Evolutionary conservation across 108 stramenopile species (phyloP).

Genomic region (Fragilaria crotonensis): DNA sequence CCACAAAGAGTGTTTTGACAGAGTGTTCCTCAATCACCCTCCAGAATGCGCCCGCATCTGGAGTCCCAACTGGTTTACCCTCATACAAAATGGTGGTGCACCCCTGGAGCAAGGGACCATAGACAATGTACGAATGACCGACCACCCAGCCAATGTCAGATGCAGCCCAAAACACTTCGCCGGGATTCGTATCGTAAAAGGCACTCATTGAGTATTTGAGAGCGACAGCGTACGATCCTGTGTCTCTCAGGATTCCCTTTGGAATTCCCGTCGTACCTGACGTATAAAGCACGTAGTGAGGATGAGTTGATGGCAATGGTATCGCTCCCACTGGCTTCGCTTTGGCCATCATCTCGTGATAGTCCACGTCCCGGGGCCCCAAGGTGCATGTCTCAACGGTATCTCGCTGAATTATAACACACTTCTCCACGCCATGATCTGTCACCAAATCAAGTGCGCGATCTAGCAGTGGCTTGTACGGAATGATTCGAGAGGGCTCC

Average conservation of each 20-base stretch:
- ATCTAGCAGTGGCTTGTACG: slow-evolving; percentile 58
- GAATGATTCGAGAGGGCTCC: slow-evolving; percentile 43
- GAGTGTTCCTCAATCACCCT: slow-evolving; percentile 50
- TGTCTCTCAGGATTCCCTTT: slow-evolving; percentile 72
- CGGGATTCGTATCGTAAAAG: slow-evolving; percentile 47
- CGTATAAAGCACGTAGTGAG: slow-evolving; percentile 66
- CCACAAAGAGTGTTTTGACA: slow-evolving; percentile 63
- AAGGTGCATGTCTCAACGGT: slow-evolving; percentile 23
- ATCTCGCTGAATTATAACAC: slow-evolving; percentile 48
- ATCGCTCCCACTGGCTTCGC: slow-evolving; percentile 28
- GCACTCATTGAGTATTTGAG: slow-evolving; percentile 58
- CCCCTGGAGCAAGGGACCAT: slow-evolving; percentile 68
- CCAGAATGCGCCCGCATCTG: slow-evolving; percentile 77
- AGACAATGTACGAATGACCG: slow-evolving; percentile 61
- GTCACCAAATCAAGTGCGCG: slow-evolving; percentile 45
- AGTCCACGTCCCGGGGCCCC: slow-evolving; percentile 32
- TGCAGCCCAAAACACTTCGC: slow-evolving; percentile 70
- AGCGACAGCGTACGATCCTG: slow-evolving; percentile 53
- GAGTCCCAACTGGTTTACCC: slow-evolving; percentile 77
- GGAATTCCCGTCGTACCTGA: slow-evolving; percentile 71
- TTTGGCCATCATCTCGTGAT: slow-evolving; percentile 25
- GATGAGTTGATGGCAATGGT: slow-evolving; percentile 38
- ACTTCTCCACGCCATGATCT: slow-evolving; percentile 29
- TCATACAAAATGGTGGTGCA: slow-evolving; percentile 67
- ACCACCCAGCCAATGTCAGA: slow-evolving; percentile 76